Conservation (phyloP, 2,329 filamentous ascomycete genomes). For the Sphaerulina musiva region DNA sequence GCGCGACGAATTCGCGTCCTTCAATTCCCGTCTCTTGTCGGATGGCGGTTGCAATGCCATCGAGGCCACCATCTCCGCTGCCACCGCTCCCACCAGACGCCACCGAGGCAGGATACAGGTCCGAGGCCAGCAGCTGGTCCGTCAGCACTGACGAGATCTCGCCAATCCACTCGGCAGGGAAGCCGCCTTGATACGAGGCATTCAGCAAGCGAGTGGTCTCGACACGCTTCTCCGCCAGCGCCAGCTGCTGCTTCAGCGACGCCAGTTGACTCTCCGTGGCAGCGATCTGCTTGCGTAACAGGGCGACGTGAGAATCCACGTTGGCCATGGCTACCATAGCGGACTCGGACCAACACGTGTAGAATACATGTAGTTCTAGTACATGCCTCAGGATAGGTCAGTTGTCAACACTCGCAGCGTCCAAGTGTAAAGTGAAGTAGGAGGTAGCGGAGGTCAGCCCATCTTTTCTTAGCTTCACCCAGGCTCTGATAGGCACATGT, state of each 20-base stretch:
- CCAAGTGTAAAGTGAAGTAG: no score
- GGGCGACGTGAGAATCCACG: slow-evolving; percentile 30
- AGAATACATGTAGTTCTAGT: no score
- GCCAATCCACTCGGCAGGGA: slow-evolving; percentile 39
- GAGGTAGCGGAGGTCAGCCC: no score
- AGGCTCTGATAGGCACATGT: no score
- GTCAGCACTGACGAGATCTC: slow-evolving; percentile 37
- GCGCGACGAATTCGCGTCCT: slow-evolving; percentile 16
- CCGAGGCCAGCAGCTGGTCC: slow-evolving; percentile 15
- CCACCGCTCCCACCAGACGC: slow-evolving; percentile 8
- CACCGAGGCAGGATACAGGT: slow-evolving; percentile 10
- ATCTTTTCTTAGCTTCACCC: no score
- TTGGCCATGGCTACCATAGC: slow-evolving; percentile 13
- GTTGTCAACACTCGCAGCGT: no score
- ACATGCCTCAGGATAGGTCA: no score
- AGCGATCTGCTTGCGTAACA: slow-evolving; percentile 39
- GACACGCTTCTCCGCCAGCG: slow-evolving; percentile 37
- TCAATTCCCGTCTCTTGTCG: slow-evolving; percentile 19
- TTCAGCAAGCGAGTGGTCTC: slow-evolving; percentile 25
- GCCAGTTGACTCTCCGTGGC: slow-evolving; percentile 39
- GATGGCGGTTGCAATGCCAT: slow-evolving; percentile 18
- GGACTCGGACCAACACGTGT: not conserved
- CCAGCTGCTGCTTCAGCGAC: slow-evolving; percentile 38
- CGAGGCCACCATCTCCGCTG: slow-evolving; percentile 1
- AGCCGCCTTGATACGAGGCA: slow-evolving; percentile 34